Base-by-base conservation (phyloP, 805 yeast genomes). In the Candida mattraensis region DNA sequence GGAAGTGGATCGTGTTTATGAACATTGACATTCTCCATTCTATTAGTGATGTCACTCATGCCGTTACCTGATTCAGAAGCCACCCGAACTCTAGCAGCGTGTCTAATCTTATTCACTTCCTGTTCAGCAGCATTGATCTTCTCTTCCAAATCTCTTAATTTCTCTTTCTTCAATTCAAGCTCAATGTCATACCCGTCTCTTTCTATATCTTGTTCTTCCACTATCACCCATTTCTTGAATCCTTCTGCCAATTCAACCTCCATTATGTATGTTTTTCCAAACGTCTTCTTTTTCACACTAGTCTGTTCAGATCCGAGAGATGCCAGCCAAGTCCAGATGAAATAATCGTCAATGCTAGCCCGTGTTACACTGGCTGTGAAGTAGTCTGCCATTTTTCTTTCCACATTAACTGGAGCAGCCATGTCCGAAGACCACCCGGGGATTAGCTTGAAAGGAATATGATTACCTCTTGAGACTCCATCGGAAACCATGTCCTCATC, bases 301-400 rank as follows among this genome's bases (percentile, higher is more conserved):
- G 87, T 76, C 53, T 85, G 83, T 54, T 87, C 96, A 20, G 79
- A 70, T 0, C 86, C 86, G 16, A 87, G 56, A 2, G 87, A 74
- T 1, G 88, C 77, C 52, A 87, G 66, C 96, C 96, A 87, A 0
- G 95, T 76, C 96, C 96, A 87, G 18, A 87, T 85, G 53, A 81
- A 87, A 58, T 83, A 87, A 58, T 87, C 96, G 58, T 86, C 95
- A 13, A 87, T 76, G 5, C 85, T 72, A 1, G 84, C 81, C 40
- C 84, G 72, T 7, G 75, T 64, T 7, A 85, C 69, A n/a, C 56
- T 52, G 2, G 72, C 74, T 5, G 72, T 63, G 28, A 70, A 62
- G 31, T 58, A 65, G 38, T 57, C 63, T 5, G 50, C 47, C 1
- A 41, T 39, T 12, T 47, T 41, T n/a, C 30, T 35, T 16, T 53